These are phyloP conservation scores for Neckera pumila DNA, from an alignment of 225 moss, liverwort and hornwort species.

Conservation along the genomic window DNA sequence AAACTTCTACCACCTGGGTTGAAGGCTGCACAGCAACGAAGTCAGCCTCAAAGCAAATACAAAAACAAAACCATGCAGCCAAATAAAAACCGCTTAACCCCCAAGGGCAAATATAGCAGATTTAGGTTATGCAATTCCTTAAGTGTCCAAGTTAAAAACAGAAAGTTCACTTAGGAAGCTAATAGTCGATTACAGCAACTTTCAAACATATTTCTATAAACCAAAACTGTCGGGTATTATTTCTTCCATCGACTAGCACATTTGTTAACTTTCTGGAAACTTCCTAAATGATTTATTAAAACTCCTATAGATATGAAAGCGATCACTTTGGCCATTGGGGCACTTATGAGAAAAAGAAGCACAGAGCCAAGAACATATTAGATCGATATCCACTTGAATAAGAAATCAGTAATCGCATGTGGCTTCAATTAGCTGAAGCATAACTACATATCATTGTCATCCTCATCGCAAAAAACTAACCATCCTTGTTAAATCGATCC, in stretches of 20 bases:
- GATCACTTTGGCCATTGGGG: neutral
- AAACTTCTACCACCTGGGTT: neutral
- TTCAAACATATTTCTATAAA: neutral
- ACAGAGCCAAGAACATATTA: neutral
- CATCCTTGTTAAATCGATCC: neutral
- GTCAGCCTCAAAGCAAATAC: neutral
- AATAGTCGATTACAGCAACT: neutral
- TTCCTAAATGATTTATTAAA: neutral
- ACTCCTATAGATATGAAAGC: neutral
- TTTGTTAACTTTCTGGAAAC: neutral
- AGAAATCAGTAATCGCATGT: neutral
- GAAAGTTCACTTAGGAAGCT: neutral
- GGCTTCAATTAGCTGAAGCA: neutral
- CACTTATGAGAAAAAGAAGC: neutral
- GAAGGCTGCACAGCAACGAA: neutral
- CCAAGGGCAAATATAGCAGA: neutral
- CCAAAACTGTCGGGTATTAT: neutral
- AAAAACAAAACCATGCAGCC: neutral
- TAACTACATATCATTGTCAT: neutral
- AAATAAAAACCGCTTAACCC: too few relatives aligned
- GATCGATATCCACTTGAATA: neutral
- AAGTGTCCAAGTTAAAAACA: neutral
- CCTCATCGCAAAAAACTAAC: neutral
- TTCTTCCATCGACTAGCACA: neutral
- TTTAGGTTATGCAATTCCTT: neutral